Evolutionary conservation across 169 alveolate genomes (phyloP).

Genomic region (Amoebophrya sp.): DNA sequence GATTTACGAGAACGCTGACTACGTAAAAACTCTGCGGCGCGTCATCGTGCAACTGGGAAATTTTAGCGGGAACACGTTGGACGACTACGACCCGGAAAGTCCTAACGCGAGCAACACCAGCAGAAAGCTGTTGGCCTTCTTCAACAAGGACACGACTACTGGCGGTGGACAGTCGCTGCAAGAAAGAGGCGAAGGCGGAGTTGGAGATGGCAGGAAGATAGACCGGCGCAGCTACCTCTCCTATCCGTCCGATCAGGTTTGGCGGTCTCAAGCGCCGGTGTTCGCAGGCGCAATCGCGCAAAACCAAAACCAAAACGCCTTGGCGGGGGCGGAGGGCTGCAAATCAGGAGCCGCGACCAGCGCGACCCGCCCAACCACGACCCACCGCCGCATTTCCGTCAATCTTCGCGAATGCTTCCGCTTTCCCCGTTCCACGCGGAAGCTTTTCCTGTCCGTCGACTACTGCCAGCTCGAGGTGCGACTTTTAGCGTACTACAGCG

Average conservation of each 20-base stretch:
- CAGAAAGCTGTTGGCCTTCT: no score
- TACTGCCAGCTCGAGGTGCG: conserved; percentile 19
- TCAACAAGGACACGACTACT: no score
- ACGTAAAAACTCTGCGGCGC: not conserved
- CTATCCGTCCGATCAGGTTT: not conserved
- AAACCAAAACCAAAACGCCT: no score
- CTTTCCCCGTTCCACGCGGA: not conserved
- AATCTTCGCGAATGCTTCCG: not conserved
- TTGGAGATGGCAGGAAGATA: no score
- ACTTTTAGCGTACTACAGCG: not conserved
- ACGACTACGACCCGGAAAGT: not conserved
- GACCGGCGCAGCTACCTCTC: not conserved
- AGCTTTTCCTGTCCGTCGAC: not conserved
- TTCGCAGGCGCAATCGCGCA: not conserved
- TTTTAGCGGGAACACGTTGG: not conserved
- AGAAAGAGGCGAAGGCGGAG: no score
- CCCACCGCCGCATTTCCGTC: not conserved
- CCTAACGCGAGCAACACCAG: not conserved
- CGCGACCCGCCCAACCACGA: no score
- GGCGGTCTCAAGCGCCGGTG: not conserved
- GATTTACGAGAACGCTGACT: not conserved
- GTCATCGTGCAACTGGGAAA: not conserved
- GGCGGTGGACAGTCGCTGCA: no score
- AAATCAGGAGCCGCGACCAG: no score
- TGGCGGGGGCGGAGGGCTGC: no score